Evolutionary conservation across 73 alveolate species (phyloP).

Genomic region (Halteria grandinella): DNA sequence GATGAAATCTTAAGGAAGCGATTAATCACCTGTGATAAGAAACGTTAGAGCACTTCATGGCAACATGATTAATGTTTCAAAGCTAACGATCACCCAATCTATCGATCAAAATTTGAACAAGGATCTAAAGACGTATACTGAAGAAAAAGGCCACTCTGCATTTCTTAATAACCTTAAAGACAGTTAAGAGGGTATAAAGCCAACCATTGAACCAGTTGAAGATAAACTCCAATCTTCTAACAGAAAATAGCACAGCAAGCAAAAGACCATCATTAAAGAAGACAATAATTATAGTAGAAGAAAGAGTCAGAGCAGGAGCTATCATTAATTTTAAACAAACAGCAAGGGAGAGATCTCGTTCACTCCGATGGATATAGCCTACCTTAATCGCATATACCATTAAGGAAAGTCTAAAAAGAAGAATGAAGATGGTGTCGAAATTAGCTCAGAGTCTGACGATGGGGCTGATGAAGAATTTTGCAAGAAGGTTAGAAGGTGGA

Average conservation of each 20-base stretch:
- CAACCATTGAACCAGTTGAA: not conserved
- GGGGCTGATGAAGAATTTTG: not conserved
- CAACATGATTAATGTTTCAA: too few relatives aligned
- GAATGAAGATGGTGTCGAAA: not conserved
- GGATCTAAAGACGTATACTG: too few relatives aligned
- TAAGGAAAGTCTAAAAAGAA: conserved; percentile 4
- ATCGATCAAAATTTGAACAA: too few relatives aligned
- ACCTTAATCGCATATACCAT: conserved; percentile 13
- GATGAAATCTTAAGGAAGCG: too few relatives aligned
- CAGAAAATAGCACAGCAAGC: not conserved
- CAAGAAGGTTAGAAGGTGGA: too few relatives aligned
- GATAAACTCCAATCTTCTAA: not conserved
- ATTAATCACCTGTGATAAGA: too few relatives aligned
- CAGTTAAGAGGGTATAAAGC: too few relatives aligned
- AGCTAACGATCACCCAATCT: too few relatives aligned
- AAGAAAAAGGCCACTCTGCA: too few relatives aligned
- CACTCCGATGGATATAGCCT: not conserved
- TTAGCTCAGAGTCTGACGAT: not conserved
- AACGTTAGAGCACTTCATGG: too few relatives aligned
- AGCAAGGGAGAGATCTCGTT: not conserved
- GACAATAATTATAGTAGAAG: not conserved
- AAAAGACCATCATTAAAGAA: not conserved
- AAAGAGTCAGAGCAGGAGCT: not conserved
- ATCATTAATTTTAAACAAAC: not conserved
- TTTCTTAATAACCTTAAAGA: not conserved